Base-by-base conservation (phyloP, 2,329 filamentous ascomycete species). In the Paecilomyces dactylethromorphus region DNA sequence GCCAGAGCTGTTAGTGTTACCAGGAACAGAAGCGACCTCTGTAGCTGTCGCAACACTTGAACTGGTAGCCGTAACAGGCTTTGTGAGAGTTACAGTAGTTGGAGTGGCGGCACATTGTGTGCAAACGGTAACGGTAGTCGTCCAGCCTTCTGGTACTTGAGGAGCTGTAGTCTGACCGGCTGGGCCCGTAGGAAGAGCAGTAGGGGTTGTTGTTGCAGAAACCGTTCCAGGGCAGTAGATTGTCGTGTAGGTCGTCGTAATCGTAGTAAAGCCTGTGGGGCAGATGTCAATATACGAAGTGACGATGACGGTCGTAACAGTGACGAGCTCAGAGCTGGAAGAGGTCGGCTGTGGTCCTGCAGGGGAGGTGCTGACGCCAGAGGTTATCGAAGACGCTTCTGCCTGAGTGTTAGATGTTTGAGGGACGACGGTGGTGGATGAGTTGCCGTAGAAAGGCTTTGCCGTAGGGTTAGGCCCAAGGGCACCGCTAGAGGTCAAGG, bases 261-360 rank as follows among this genome's bases (percentile, higher is more conserved):
- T 68, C 5, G 73, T 77, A 39, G 72, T 76, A 63, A 74, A 77
- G 5, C 76, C 76, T 26, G 74, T 76, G 3, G 76, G 71, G 59
- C 75, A 78, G 62, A 78, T 73, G 55, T 74, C 71, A 7, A 71
- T 69, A 60, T 77, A 78, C 18, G 73, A 74, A 32, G 76, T 78
- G 35, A 70, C 66, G 55, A 76, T 69, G 18, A 76, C 62, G 12
- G 74, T 75, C 10, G 74, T 76, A 39, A 68, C 67, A 5, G 68
- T 74, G 49, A 57, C 61, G 1, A 66, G 59, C 53, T 61, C 60
- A 3, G 65, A 64, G 24, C 63, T 62, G 50, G 50, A 29, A 52
- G 22, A 24, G 13, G 50, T 24, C 8, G 18, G 21, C 24, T 26
- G 10, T n/a, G 50, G 11, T 13, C n/a, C 50, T 6, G 50, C 50